Evolutionary conservation across 2,329 filamentous ascomycete genomes (phyloP).

Genomic region (Ophiostoma sp.): DNA sequence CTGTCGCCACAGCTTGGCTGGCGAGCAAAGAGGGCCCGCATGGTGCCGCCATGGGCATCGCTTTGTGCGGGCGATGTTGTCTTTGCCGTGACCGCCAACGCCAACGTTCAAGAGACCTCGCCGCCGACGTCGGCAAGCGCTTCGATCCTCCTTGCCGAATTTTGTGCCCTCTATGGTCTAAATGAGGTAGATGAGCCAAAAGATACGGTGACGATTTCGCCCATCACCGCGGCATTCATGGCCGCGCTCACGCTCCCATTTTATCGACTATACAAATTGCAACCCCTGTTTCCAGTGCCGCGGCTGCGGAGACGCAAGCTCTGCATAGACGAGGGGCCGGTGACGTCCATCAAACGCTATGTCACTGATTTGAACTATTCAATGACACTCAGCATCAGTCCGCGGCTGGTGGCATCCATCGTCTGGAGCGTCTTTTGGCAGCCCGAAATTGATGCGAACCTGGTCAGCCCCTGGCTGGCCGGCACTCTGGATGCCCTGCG

Average conservation of each 20-base stretch:
- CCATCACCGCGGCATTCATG: constrained; percentile 16
- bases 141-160: not conserved
- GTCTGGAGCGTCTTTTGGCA: constrained; percentile 34
- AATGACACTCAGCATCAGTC: no score
- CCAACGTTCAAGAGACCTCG: constrained; percentile 5
- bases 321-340: no score
- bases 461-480: constrained; percentile 32
- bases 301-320: no score
- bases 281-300: constrained; percentile 12
- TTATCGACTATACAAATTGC: constrained; percentile 11
- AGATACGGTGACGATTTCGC: no score
- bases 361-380: no score
- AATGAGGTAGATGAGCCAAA: not conserved
- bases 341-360: no score
- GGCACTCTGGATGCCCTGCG: constrained; percentile 28
- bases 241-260: constrained; percentile 17
- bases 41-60: constrained; percentile 12
- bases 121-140: constrained; percentile 13
- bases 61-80: constrained; percentile 12
- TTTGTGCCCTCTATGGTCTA: constrained; percentile 11
- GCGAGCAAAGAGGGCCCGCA: not conserved
- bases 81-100: not conserved
- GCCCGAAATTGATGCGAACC: constrained; percentile 31
- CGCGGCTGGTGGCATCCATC: constrained; percentile 20
- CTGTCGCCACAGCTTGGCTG: constrained; percentile 21